Evolutionary conservation across 1,139 yeast species (phyloP).

Genomic region (Magnusiomyces clavatus): DNA sequence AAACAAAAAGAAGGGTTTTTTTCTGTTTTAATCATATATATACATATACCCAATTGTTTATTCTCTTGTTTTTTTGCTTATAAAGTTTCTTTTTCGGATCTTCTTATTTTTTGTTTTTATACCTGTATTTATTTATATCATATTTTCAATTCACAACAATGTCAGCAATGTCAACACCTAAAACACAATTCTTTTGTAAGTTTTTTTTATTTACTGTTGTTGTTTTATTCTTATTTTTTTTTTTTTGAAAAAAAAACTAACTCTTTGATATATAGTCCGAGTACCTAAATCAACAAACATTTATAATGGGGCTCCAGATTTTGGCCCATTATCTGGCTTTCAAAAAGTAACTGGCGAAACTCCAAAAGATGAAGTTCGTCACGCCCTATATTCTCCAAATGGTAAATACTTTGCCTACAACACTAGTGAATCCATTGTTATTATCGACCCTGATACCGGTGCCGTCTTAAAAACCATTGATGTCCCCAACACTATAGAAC

Average conservation of each 20-base stretch:
- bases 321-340: conserved; percentile 25
- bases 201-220: not conserved
- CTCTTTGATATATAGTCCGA: conserved; percentile 36
- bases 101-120: not conserved
- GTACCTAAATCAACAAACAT: conserved; percentile 56
- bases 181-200: conserved; percentile 21
- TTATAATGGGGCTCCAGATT: conserved; percentile 45
- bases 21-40: too few relatives aligned
- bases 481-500: conserved; percentile 62
- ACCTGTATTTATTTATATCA: not conserved
- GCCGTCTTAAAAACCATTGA: conserved; percentile 39
- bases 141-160: not conserved
- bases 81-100: not conserved
- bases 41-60: not conserved
- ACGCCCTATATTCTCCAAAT: conserved; percentile 39
- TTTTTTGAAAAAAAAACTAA: not conserved
- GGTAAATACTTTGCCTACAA: conserved; percentile 45
- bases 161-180: conserved; percentile 4
- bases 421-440: conserved; percentile 40
- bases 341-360: conserved; percentile 28
- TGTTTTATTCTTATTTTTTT: not conserved
- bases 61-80: not conserved
- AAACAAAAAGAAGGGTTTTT: too few relatives aligned
- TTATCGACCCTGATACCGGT: conserved; percentile 52
- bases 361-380: conserved; percentile 27